Evolutionary conservation across 2,329 filamentous ascomycete genomes (phyloP), one percentile per base, ranked within the genome.

Genomic region (Tolypocladium pustulatum): DNA sequence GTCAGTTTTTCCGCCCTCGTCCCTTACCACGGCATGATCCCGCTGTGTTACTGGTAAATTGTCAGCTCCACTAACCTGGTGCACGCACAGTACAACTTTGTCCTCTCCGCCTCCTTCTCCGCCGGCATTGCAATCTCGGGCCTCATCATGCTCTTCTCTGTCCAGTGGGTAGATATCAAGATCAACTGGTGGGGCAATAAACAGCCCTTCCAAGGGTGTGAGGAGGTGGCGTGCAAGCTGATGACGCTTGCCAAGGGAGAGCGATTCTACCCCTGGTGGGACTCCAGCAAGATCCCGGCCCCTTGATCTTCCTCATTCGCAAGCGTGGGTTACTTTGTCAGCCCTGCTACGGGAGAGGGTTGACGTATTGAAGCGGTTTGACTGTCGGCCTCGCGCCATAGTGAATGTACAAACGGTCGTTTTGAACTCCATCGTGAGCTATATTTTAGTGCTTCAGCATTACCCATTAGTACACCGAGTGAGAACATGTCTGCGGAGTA

Each of bases 171-270:
- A 1, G 65, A 67, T 4, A 62, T 72, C 1, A 64, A 69, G 27
- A 51, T 79, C 34, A 62, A 71, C 7, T 80, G 77, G 78, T 79
- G 77, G 77, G 78, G 78, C 2, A 79, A 78, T 62, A 67, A 43
- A n/a, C 63, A 65, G 36, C 56, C 58, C 8, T 55, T 43, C n/a
- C 56, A 51, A 27, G 67, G 67, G 3, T 69, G 67, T 54, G 67
- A 69, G 59, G 62, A 57, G 22, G 58, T 12, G 10, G 57, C 65
- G 4, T 69, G 67, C 49, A 64, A 58, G 7, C 59, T 67, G 51
- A 60, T 60, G 59, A 54, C 52, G 8, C 62, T 69, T 37, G 64
- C 59, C 30, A 37, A 61, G 27, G 66, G 66, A n/a, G 63, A 68
- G 49, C 63, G 66, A 27, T 68, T 68, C 62, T 67, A 65, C 57